A percentile compares a stretch with the other conserved stretches of the same genome.
These are phyloP conservation scores for Echinosophora koreensis DNA, from an alignment of 306 rosid genomes.

Conservation along the genomic window DNA sequence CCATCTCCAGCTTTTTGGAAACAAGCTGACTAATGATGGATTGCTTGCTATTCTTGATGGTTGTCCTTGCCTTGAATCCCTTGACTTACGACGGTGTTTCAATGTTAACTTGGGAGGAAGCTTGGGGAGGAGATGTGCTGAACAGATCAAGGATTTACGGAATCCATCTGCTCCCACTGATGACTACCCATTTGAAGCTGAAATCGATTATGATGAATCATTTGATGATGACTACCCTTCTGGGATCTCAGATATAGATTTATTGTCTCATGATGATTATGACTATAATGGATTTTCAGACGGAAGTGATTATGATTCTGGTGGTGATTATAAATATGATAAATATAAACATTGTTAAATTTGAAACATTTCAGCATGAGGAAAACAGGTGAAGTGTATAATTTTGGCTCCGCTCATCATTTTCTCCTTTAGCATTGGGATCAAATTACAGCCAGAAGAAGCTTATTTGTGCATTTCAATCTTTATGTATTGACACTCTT, in stretches of 20 bases:
- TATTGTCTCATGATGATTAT: slow-evolving; percentile 22
- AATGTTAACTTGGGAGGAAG: slow-evolving; percentile 50
- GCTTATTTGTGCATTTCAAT: not conserved
- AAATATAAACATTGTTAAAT: not conserved
- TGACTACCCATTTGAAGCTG: slow-evolving; percentile 45
- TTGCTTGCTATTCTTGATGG: slow-evolving; percentile 66
- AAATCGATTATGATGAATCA: not conserved
- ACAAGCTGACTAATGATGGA: slow-evolving; percentile 64
- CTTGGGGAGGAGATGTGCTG: slow-evolving; percentile 56
- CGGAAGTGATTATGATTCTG: slow-evolving; percentile 16
- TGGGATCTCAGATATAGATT: slow-evolving; percentile 45
- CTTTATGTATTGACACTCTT: not conserved
- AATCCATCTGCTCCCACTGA: slow-evolving; percentile 54
- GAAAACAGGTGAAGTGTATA: slow-evolving; percentile 5
- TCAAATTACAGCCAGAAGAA: not conserved
- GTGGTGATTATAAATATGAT: not conserved
- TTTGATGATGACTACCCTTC: slow-evolving; percentile 41
- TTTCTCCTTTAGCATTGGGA: not conserved
- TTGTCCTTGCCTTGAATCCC: slow-evolving; percentile 73
- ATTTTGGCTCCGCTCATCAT: not conserved
- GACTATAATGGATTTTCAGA: slow-evolving; percentile 22
- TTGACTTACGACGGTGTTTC: slow-evolving; percentile 69
- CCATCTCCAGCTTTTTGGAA: slow-evolving; percentile 71
- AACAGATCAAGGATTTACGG: slow-evolving; percentile 56
- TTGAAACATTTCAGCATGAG: not conserved